A percentile compares a stretch with the other conserved stretches of the same genome.
Conservation (phyloP, 2,329 filamentous ascomycete species). For the Microcyclospora pomicola region DNA sequence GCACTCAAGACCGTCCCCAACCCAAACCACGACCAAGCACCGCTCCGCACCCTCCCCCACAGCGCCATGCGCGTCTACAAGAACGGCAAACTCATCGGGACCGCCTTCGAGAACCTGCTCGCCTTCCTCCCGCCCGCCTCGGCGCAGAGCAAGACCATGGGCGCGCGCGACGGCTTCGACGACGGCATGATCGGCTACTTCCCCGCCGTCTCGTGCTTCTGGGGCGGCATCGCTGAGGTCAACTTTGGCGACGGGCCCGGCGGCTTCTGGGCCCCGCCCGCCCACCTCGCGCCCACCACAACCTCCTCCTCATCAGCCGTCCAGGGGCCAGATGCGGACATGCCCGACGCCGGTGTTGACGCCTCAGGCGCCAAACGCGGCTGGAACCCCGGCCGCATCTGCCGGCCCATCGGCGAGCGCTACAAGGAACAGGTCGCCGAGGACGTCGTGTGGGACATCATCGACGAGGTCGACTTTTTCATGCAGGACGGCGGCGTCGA, state of each 20-base stretch:
- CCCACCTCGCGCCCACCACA: slow-evolving; percentile 27
- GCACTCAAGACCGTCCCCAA: slow-evolving; percentile 46
- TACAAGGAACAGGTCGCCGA: slow-evolving; percentile 91
- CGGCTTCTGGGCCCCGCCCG: slow-evolving; percentile 78
- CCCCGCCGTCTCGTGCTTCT: slow-evolving; percentile 82
- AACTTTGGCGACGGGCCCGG: slow-evolving; percentile 79
- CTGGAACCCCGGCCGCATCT: slow-evolving; percentile 21
- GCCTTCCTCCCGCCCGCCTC: slow-evolving; percentile 87
- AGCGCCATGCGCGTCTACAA: slow-evolving; percentile 85
- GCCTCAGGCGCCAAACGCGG: slow-evolving; percentile 10
- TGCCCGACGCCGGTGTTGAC: slow-evolving; percentile 15
- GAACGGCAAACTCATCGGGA: slow-evolving; percentile 76
- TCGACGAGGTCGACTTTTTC: slow-evolving; percentile 91
- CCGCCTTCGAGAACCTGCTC: slow-evolving; percentile 73
- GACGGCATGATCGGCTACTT: slow-evolving; percentile 95
- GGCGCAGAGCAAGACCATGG: slow-evolving; percentile 51
- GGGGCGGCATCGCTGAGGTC: slow-evolving; percentile 77
- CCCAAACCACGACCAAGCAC: slow-evolving; percentile 56
- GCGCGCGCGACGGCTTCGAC: slow-evolving; percentile 70
- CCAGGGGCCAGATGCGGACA: slow-evolving; percentile 18
- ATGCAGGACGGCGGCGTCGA: slow-evolving; percentile 47
- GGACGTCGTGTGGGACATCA: slow-evolving; percentile 80
- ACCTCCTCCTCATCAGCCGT: background rate
- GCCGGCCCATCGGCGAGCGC: slow-evolving; percentile 57
- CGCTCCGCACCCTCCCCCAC: slow-evolving; percentile 74